These are phyloP conservation scores for Euphorbia peplus DNA, from an alignment of 345 rosid species.

Conservation along the genomic window DNA sequence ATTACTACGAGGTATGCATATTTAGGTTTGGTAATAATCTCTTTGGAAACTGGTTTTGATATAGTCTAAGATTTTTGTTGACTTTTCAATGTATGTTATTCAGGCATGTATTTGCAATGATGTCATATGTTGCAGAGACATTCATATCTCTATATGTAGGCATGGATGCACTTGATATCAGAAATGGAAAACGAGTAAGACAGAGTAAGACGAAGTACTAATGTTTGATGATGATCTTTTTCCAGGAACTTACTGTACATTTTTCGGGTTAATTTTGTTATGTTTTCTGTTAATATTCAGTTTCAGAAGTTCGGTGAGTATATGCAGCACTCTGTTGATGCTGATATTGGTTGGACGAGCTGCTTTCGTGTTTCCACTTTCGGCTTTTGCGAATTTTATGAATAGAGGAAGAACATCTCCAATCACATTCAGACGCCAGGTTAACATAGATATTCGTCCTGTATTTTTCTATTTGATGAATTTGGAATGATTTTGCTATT, in stretches of 20 bases:
- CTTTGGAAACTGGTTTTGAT: neutral
- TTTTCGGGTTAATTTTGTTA: neutral
- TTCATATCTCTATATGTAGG: conserved; percentile 82
- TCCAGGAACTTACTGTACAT: too few relatives aligned
- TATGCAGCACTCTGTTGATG: conserved; percentile 46
- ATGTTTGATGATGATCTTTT: too few relatives aligned
- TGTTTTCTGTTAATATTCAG: conserved; percentile 34
- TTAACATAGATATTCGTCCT: conserved; percentile 26
- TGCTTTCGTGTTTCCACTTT: conserved; percentile 84
- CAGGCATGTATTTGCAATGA: conserved; percentile 83
- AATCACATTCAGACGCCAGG: conserved; percentile 69
- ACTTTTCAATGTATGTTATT: conserved; percentile 1
- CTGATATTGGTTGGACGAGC: conserved; percentile 68
- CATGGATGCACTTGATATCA: conserved; percentile 77
- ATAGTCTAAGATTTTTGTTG: neutral
- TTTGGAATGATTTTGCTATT: conserved; percentile 6
- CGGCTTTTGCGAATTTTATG: conserved; percentile 56
- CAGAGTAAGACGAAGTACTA: conserved; percentile 56
- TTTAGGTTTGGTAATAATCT: neutral
- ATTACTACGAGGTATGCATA: conserved; percentile 60
- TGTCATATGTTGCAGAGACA: conserved; percentile 86
- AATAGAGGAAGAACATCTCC: conserved; percentile 45
- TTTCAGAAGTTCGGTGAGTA: conserved; percentile 43
- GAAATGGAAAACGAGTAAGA: conserved; percentile 71
- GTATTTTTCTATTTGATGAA: neutral